Evolutionary conservation across 148 eudicot species (phyloP).

Genomic region (Beta vulgaris): DNA sequence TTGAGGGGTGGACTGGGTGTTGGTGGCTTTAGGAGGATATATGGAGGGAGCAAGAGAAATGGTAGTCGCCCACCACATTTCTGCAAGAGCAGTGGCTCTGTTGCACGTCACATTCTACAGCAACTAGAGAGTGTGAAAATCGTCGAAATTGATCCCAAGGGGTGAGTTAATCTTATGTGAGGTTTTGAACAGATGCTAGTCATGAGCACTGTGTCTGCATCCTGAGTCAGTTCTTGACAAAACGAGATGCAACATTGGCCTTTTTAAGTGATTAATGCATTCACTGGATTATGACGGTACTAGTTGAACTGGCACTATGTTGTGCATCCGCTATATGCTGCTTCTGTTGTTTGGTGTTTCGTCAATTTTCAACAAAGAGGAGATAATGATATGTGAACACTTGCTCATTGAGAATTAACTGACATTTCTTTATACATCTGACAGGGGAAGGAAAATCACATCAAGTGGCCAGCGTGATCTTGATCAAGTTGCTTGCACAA

Average conservation of each 20-base stretch:
- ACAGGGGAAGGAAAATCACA: constrained; percentile 72
- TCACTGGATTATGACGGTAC: background rate
- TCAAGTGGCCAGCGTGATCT: constrained; percentile 70
- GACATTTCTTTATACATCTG: background rate
- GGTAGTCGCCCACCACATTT: constrained; percentile 82
- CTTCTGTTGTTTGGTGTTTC: background rate
- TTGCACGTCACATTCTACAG: constrained; percentile 76
- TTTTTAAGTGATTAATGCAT: background rate
- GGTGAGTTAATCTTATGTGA: constrained; percentile 40
- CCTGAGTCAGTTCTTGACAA: background rate
- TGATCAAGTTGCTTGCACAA: constrained; percentile 73
- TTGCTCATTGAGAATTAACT: background rate
- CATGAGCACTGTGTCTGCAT: background rate
- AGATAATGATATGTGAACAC: background rate
- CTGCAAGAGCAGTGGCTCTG: constrained; percentile 71
- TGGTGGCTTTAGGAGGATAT: constrained; percentile 70
- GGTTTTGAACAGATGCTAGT: background rate
- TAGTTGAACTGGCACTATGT: background rate
- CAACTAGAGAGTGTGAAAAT: constrained; percentile 60
- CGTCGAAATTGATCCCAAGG: constrained; percentile 62
- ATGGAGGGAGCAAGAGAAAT: constrained; percentile 80
- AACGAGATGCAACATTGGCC: background rate
- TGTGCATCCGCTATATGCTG: too few species aligned
- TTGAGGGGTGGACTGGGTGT: constrained; percentile 87
- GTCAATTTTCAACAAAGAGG: too few species aligned